Evolutionary conservation across 2,329 filamentous ascomycete species (phyloP).

Genomic region (Paecilomyces dactylethromorphus): DNA sequence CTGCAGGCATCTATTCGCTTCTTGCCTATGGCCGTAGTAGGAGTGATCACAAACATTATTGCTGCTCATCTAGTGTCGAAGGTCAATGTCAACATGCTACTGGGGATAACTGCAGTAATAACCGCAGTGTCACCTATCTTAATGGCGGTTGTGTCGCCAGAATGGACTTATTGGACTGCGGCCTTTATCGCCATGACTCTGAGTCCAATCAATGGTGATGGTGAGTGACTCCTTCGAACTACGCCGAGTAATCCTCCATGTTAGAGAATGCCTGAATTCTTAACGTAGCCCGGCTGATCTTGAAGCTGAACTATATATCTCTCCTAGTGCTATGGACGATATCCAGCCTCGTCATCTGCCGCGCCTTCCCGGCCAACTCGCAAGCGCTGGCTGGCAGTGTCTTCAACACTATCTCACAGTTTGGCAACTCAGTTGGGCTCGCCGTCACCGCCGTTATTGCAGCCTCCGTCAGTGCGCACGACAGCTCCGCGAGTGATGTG

Average conservation of each 20-base stretch:
- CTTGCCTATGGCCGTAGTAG: constrained; percentile 36
- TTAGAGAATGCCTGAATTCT: no score
- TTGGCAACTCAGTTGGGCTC: constrained; percentile 49
- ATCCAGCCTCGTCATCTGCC: constrained; percentile 48
- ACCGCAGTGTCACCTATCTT: constrained; percentile 34
- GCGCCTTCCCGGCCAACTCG: constrained; percentile 50
- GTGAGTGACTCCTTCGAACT: constrained; percentile 4
- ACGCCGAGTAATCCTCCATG: neutral
- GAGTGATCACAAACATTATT: constrained; percentile 34
- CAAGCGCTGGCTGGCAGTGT: constrained; percentile 57
- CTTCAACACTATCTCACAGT: constrained; percentile 53
- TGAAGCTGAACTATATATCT: neutral
- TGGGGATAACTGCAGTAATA: constrained; percentile 31
- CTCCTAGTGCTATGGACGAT: constrained; percentile 48
- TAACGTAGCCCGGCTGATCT: no score
- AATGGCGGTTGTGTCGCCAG: constrained; percentile 40
- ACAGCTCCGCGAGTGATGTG: constrained; percentile 22
- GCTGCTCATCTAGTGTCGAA: constrained; percentile 43
- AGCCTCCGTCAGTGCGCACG: no score
- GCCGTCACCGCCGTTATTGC: constrained; percentile 45
- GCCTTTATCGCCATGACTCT: constrained; percentile 40
- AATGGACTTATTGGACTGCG: constrained; percentile 43
- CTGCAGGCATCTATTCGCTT: constrained; percentile 40
- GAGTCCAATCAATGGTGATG: constrained; percentile 38
- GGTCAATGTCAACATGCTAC: constrained; percentile 37